phyloP scores from a whole-genome alignment of 2,329 filamentous ascomycete species.

The Xylaria multiplex region DNA sequence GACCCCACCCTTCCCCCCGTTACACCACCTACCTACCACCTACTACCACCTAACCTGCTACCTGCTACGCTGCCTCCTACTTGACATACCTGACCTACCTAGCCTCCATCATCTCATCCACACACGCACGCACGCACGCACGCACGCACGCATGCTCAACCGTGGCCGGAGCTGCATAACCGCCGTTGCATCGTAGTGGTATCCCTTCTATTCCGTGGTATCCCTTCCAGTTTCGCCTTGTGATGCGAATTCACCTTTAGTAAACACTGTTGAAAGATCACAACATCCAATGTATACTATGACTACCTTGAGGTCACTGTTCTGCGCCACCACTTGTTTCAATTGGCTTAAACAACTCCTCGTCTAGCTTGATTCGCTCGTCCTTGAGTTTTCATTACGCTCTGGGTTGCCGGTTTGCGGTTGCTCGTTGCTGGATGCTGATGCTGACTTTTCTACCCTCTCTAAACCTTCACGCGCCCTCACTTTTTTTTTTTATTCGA shows the following conservation, averaged over 20 bases:
- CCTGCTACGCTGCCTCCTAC: background rate
- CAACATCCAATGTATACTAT: conserved; percentile 28
- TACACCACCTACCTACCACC: conserved; percentile 21
- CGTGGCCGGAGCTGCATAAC: conserved; percentile 36
- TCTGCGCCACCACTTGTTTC: conserved; percentile 35
- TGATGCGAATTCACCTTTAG: conserved; percentile 31
- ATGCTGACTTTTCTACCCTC: conserved; percentile 24
- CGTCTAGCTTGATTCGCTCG: conserved; percentile 32
- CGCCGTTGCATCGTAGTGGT: conserved; percentile 34
- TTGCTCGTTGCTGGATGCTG: too few species aligned
- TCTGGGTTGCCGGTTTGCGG: conserved; percentile 26
- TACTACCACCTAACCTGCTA: background rate
- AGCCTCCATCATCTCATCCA: background rate
- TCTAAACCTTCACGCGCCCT: conserved; percentile 1
- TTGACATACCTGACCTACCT: background rate
- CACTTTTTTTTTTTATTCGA: conserved; percentile 17
- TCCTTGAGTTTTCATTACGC: conserved; percentile 19
- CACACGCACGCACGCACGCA: background rate
- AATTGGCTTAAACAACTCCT: conserved; percentile 33
- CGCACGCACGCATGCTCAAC: conserved; percentile 27
- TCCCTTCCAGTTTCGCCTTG: conserved; percentile 22
- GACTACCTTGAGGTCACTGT: conserved; percentile 27
- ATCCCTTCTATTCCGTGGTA: conserved; percentile 16
- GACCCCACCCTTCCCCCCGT: conserved; percentile 13
- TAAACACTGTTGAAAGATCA: conserved; percentile 28